Evolutionary conservation across 1,284 basidiomycete genomes (phyloP).

Genomic region (Agroathelia rolfsii): DNA sequence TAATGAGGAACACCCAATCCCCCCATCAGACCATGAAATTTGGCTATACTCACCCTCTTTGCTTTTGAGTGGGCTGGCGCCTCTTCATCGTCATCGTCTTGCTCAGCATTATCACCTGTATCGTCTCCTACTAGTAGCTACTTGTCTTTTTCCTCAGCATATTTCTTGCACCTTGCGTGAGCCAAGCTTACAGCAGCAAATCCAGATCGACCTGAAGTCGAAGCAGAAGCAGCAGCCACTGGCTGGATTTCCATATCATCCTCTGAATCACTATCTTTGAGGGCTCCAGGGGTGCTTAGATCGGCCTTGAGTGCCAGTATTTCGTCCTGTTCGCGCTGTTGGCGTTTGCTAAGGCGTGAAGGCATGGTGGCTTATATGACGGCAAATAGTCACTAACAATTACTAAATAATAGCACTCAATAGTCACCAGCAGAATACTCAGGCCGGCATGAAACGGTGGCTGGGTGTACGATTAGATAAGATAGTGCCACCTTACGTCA

Average conservation of each 20-base stretch:
- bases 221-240: slow-evolving; percentile 15
- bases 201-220: slow-evolving; percentile 22
- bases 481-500: too few species aligned
- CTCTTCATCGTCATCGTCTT: slow-evolving; percentile 28
- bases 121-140: slow-evolving; percentile 9
- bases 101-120: slow-evolving; percentile 23
- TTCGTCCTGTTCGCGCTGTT: slow-evolving; percentile 78
- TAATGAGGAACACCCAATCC: slow-evolving; percentile 1
- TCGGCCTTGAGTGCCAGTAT: slow-evolving; percentile 40
- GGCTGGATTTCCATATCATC: slow-evolving; percentile 18
- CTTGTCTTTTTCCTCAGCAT: slow-evolving; percentile 1
- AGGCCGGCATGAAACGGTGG: too few species aligned
- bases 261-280: slow-evolving; percentile 17
- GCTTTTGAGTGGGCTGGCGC: slow-evolving; percentile 26
- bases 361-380: too few species aligned
- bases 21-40: slow-evolving; percentile 2
- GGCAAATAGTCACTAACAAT: too few species aligned
- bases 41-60: slow-evolving; percentile 29
- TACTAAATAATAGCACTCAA: too few species aligned
- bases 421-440: too few species aligned
- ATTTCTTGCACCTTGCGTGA: neutral
- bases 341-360: slow-evolving; percentile 73
- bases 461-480: too few species aligned
- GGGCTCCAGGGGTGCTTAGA: slow-evolving; percentile 14
- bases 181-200: slow-evolving; percentile 47